phyloP scores from a whole-genome alignment of 768 basidiomycete species.

The Mycena galericulata region DNA sequence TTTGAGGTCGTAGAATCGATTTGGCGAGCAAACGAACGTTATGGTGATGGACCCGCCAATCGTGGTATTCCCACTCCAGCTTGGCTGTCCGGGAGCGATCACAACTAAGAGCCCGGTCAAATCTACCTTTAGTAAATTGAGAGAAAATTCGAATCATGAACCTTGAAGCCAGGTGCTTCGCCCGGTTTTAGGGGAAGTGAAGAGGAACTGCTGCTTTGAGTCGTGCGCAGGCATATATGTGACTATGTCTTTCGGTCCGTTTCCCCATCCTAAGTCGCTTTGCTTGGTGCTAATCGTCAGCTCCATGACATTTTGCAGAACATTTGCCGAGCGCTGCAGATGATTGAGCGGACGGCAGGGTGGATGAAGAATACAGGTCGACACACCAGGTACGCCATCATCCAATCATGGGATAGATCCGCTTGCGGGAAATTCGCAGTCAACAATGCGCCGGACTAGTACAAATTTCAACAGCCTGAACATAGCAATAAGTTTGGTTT shows the following conservation, averaged over 20 bases:
- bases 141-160: neutral
- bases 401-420: conserved; percentile 29
- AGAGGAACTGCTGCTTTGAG: conserved; percentile 24
- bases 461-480: neutral
- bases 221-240: conserved; percentile 26
- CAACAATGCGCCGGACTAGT: conserved; percentile 23
- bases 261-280: conserved; percentile 25
- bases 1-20: neutral
- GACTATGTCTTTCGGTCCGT: conserved; percentile 22
- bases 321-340: conserved; percentile 19
- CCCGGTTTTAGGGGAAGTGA: conserved; percentile 4
- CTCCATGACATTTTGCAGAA: conserved; percentile 3
- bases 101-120: conserved; percentile 24
- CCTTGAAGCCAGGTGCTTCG: conserved; percentile 30
- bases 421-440: conserved; percentile 25
- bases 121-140: neutral
- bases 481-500: neutral
- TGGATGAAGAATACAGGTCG: too few species aligned
- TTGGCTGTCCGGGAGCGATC: conserved; percentile 12
- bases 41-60: conserved; percentile 22
- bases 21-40: neutral
- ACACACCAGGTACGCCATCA: conserved; percentile 26
- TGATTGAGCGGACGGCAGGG: too few species aligned
- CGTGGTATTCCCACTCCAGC: conserved; percentile 10
- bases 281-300: conserved; percentile 30